A percentile compares a stretch with the other conserved stretches of the same genome.
phyloP scores from a whole-genome alignment of 345 rosid species.

The Lenwebbia sp. region DNA sequence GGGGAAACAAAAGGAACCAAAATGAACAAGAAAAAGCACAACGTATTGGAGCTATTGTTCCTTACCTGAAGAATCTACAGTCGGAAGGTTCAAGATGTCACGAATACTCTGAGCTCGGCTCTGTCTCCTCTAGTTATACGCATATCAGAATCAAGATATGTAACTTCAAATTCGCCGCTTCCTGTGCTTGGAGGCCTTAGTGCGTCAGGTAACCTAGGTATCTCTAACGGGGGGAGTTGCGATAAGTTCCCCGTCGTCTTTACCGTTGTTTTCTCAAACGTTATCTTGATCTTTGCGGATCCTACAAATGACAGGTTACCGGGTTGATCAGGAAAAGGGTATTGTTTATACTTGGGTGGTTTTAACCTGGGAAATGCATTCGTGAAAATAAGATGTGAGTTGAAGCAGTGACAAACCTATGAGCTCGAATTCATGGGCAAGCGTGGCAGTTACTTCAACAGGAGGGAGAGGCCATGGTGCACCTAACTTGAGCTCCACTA shows the following conservation, averaged over 20 bases:
- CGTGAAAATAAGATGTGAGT: not conserved
- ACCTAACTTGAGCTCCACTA: constrained; percentile 76
- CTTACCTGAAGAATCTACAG: not conserved
- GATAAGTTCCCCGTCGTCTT: constrained; percentile 62
- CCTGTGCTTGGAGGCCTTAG: constrained; percentile 54
- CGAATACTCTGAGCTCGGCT: constrained; percentile 78
- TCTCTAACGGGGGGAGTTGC: constrained; percentile 65
- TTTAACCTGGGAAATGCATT: not conserved
- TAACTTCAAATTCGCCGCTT: constrained; percentile 77
- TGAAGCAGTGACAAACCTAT: constrained; percentile 22
- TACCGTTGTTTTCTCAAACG: constrained; percentile 67
- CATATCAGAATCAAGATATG: constrained; percentile 50
- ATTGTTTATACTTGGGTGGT: not conserved
- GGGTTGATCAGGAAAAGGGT: not conserved
- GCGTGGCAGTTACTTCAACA: constrained; percentile 59
- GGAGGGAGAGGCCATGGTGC: constrained; percentile 91
- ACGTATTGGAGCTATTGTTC: not conserved
- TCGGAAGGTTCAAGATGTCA: constrained; percentile 21
- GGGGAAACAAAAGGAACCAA: not conserved
- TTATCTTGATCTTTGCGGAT: constrained; percentile 66
- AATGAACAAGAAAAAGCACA: not conserved
- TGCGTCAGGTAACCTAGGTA: constrained; percentile 69
- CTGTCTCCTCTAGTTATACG: constrained; percentile 88
- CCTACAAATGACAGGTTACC: not conserved
- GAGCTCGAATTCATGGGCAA: constrained; percentile 89